Percentiles rank a stretch among this genome's conserved stretches.
Evolutionary conservation across 768 basidiomycete genomes (phyloP).

Genomic region (Dentipellis fragilis): DNA sequence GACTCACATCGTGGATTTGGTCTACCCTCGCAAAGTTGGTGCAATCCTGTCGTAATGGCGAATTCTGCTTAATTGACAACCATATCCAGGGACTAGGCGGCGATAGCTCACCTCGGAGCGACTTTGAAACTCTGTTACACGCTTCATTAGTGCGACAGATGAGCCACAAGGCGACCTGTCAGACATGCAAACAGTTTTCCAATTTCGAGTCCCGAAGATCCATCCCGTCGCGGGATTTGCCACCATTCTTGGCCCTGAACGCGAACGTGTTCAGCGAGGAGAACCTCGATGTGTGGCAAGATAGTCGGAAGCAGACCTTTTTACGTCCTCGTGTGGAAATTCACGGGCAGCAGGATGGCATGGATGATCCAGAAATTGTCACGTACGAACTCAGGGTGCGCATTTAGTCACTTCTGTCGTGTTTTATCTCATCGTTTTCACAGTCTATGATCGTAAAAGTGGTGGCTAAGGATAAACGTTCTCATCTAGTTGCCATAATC

Average conservation of each 20-base stretch:
- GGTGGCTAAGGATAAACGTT: constrained; percentile 53
- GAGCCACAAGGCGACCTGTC: constrained; percentile 81
- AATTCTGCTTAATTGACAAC: neutral
- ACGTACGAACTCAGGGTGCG: constrained; percentile 69
- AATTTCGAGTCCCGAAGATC: constrained; percentile 64
- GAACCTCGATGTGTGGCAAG: constrained; percentile 64
- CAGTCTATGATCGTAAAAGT: constrained; percentile 82
- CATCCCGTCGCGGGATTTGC: constrained; percentile 55
- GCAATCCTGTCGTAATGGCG: neutral
- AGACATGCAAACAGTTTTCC: constrained; percentile 68
- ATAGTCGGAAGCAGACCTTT: constrained; percentile 48
- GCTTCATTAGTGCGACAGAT: constrained; percentile 74
- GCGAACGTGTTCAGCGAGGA: constrained; percentile 75
- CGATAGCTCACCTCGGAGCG: constrained; percentile 28
- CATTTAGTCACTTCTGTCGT: constrained; percentile 2
- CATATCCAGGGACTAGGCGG: constrained; percentile 19
- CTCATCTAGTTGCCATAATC: constrained; percentile 83
- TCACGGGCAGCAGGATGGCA: constrained; percentile 48
- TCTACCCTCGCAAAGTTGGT: constrained; percentile 76
- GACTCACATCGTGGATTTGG: constrained; percentile 77
- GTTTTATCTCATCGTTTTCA: neutral
- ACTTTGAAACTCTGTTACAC: constrained; percentile 62
- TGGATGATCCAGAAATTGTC: constrained; percentile 44
- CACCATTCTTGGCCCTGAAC: constrained; percentile 81
- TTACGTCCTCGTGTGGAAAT: constrained; percentile 47